These are phyloP conservation scores for Avena atlantica DNA, from an alignment of 176 grass and related monocot species.

Conservation along the genomic window DNA sequence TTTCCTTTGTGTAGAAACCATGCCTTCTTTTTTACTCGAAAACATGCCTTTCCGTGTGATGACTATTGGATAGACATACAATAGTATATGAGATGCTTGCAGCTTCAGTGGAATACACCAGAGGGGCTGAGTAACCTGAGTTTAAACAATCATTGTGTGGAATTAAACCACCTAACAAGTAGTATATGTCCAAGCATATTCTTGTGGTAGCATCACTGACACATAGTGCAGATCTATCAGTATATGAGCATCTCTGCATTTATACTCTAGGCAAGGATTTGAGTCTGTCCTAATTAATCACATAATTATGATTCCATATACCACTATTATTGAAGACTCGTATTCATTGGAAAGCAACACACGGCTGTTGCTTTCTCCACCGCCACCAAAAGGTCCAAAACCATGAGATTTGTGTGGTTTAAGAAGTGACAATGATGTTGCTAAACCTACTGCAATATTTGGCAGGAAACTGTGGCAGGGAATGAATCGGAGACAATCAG, in stretches of 20 bases:
- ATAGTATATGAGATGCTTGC: constrained; percentile 11
- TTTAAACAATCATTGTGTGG: background rate
- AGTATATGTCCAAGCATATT: constrained; percentile 49
- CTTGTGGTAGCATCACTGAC: background rate
- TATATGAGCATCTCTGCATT: background rate
- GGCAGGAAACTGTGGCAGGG: background rate
- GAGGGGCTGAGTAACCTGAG: constrained; percentile 6
- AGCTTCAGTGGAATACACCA: constrained; percentile 43
- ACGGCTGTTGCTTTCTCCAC: background rate
- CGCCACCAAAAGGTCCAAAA: constrained; percentile 39
- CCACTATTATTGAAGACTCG: background rate
- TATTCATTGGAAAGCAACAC: constrained; percentile 31
- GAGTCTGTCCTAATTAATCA: constrained; percentile 15
- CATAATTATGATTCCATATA: constrained; percentile 33
- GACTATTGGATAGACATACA: background rate
- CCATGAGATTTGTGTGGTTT: background rate
- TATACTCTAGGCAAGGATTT: background rate
- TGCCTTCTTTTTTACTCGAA: background rate
- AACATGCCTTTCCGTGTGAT: background rate
- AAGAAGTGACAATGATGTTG: background rate
- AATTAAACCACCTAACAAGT: constrained; percentile 11
- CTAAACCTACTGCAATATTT: constrained; percentile 22
- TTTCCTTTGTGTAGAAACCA: background rate
- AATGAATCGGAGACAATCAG: constrained; percentile 11
- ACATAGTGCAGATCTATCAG: constrained; percentile 1